Percentiles rank a stretch among this genome's conserved stretches.
phyloP scores from a whole-genome alignment of 1,284 basidiomycete species.

The Vanrija sp. region DNA sequence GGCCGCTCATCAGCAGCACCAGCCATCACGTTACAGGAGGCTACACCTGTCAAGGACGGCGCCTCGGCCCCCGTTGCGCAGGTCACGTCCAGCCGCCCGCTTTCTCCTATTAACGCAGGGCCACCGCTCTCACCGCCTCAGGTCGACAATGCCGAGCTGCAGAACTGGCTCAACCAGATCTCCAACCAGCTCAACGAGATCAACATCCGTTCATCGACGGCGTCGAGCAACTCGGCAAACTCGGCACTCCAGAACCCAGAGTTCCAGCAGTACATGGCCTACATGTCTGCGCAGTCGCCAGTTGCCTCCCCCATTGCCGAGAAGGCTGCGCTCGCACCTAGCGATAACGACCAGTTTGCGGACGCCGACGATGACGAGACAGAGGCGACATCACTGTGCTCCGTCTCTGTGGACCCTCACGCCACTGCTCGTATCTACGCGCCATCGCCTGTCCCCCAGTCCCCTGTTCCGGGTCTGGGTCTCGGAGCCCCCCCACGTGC shows the following conservation, averaged over 20 bases:
- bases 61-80: background rate
- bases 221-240: constrained; percentile 44
- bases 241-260: constrained; percentile 39
- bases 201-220: constrained; percentile 50
- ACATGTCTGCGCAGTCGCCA: constrained; percentile 22
- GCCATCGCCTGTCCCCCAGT: constrained; percentile 12
- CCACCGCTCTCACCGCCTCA: constrained; percentile 46
- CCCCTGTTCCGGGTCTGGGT: constrained; percentile 14
- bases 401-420: constrained; percentile 32
- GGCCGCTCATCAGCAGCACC: constrained; percentile 33
- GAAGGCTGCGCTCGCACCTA: background rate
- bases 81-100: background rate
- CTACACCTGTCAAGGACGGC: constrained; percentile 47
- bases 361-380: constrained; percentile 56
- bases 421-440: constrained; percentile 5
- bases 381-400: constrained; percentile 28
- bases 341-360: constrained; percentile 52
- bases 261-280: constrained; percentile 40
- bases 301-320: constrained; percentile 3
- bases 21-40: constrained; percentile 49
- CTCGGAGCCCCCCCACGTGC: constrained; percentile 8
- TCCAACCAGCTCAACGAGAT: constrained; percentile 56
- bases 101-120: constrained; percentile 18
- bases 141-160: constrained; percentile 54
- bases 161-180: constrained; percentile 54